These are phyloP conservation scores for Gnomoniopsis sp. DNA, from an alignment of 2,329 filamentous ascomycete species.

Conservation along the genomic window DNA sequence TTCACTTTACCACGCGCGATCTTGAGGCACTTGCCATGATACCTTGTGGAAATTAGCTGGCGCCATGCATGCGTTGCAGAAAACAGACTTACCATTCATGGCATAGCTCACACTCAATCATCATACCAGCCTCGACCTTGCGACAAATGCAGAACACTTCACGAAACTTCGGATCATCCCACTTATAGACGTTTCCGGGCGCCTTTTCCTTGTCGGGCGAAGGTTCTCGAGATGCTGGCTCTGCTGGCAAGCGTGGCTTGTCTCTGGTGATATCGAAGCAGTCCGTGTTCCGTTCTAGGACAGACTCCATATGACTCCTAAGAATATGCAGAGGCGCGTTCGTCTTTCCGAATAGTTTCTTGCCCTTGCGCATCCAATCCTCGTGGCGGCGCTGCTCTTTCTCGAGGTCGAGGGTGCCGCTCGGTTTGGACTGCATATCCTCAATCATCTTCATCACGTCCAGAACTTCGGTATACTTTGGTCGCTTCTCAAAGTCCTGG, in stretches of 20 bases:
- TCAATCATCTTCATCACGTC: slow-evolving; percentile 85
- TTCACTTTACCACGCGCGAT: slow-evolving; percentile 97
- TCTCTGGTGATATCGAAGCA: slow-evolving; percentile 87
- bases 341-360: slow-evolving; percentile 96
- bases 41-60: slow-evolving; percentile 51
- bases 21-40: slow-evolving; percentile 97
- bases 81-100: slow-evolving; percentile 77
- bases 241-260: slow-evolving; percentile 83
- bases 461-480: slow-evolving; percentile 84
- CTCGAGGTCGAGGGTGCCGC: slow-evolving; percentile 87
- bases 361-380: slow-evolving; percentile 98
- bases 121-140: slow-evolving; percentile 91
- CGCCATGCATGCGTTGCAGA: neutral
- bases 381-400: slow-evolving; percentile 93
- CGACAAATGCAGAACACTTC: slow-evolving; percentile 98
- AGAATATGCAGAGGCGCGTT: slow-evolving; percentile 96
- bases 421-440: slow-evolving; percentile 88
- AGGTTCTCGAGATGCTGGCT: slow-evolving; percentile 84
- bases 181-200: slow-evolving; percentile 46
- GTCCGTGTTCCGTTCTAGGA: slow-evolving; percentile 80
- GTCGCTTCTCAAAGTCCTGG: slow-evolving; percentile 72
- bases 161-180: slow-evolving; percentile 58
- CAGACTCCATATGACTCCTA: slow-evolving; percentile 90
- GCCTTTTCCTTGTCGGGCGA: slow-evolving; percentile 42
- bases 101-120: slow-evolving; percentile 98